A percentile compares a stretch with the other conserved stretches of the same genome.
These are phyloP conservation scores for Coprinellus micaceus DNA, from an alignment of 768 basidiomycete species.

Conservation along the genomic window DNA sequence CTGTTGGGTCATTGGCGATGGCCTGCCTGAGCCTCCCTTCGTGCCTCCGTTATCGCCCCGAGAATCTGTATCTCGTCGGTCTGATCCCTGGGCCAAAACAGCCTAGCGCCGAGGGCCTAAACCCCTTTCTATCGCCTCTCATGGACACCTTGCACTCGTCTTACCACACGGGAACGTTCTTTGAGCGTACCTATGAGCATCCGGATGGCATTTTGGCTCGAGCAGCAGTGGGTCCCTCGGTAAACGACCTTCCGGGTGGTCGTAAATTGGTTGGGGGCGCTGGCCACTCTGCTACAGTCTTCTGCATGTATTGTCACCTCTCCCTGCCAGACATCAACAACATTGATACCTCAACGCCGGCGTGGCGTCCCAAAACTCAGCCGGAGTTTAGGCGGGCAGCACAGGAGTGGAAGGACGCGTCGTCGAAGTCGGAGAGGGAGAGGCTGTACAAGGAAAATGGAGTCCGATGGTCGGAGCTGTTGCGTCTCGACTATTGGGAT, in stretches of 20 bases:
- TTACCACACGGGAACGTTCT: constrained; percentile 28
- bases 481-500: constrained; percentile 15
- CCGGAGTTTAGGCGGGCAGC: neutral
- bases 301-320: constrained; percentile 11
- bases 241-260: constrained; percentile 31
- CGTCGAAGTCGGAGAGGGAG: neutral
- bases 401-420: constrained; percentile 1
- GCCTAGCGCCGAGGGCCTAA: constrained; percentile 28
- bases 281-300: neutral
- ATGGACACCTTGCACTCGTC: constrained; percentile 29
- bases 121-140: constrained; percentile 33
- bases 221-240: constrained; percentile 25
- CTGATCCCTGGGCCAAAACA: constrained; percentile 18
- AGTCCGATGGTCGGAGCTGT: constrained; percentile 11
- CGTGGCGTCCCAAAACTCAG: constrained; percentile 15
- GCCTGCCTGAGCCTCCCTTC: constrained; percentile 32
- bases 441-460: constrained; percentile 2
- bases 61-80: constrained; percentile 36
- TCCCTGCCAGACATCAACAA: constrained; percentile 3
- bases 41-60: constrained; percentile 17
- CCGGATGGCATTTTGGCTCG: constrained; percentile 22
- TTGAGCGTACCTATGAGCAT: constrained; percentile 17
- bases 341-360: constrained; percentile 14
- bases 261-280: constrained; percentile 25
- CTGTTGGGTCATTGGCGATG: constrained; percentile 22